Evolutionary conservation across 1,139 yeast genomes (phyloP).

Genomic region (Magnusiomyces suaveolens): DNA sequence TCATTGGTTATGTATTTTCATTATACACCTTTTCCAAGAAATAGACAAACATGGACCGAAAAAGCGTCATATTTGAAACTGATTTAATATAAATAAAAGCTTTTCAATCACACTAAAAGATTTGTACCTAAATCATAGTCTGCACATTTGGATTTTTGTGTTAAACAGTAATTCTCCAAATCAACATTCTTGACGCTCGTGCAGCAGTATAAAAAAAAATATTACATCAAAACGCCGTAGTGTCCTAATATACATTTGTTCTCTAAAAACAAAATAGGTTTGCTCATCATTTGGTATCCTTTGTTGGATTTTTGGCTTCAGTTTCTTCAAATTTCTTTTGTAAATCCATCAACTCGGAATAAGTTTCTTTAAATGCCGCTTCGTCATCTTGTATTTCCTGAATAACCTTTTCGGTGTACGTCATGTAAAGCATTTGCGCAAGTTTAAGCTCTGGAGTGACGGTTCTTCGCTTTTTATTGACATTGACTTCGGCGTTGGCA

Average conservation of each 20-base stretch:
- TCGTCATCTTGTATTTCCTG: slow-evolving; percentile 24
- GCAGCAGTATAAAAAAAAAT: too few relatives aligned
- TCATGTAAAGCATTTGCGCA: slow-evolving; percentile 27
- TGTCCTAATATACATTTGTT: too few relatives aligned
- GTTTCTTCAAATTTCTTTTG: background rate
- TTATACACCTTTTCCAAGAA: too few relatives aligned
- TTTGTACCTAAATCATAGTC: too few relatives aligned
- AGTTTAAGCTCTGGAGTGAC: slow-evolving; percentile 17
- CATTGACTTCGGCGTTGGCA: background rate
- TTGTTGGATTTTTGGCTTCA: background rate
- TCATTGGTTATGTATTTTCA: too few relatives aligned
- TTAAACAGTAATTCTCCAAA: too few relatives aligned
- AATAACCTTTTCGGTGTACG: slow-evolving; percentile 25
- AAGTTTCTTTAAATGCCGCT: slow-evolving; percentile 21
- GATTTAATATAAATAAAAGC: background rate
- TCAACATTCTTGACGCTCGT: too few relatives aligned
- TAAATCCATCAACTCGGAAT: slow-evolving; percentile 14
- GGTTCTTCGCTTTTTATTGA: background rate
- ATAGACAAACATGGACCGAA: too few relatives aligned
- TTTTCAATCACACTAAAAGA: background rate
- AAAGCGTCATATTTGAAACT: background rate
- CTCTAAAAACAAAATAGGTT: too few relatives aligned
- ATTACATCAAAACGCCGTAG: too few relatives aligned
- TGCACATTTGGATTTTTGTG: too few relatives aligned
- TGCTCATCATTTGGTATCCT: background rate